Evolutionary conservation across 768 basidiomycete species (phyloP).

Genomic region (Lyophyllum shimeji): DNA sequence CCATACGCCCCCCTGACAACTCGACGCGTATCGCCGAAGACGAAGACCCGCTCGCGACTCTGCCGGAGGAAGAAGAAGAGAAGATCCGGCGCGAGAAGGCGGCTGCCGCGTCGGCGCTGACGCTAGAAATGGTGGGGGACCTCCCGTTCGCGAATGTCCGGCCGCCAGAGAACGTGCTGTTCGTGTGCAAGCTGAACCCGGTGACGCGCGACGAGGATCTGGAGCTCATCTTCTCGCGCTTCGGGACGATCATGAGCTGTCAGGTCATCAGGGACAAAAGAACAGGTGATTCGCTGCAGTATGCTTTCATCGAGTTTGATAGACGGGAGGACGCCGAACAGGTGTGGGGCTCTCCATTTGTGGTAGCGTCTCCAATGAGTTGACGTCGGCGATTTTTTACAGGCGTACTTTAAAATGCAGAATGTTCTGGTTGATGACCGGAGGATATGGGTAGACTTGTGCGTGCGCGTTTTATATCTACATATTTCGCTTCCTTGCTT

Average conservation of each 20-base stretch:
- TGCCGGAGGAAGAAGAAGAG: slow-evolving; percentile 88
- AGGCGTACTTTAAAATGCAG: slow-evolving; percentile 99
- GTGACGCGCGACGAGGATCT: slow-evolving; percentile 96
- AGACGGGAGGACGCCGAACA: slow-evolving; percentile 92
- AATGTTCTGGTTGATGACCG: slow-evolving; percentile 97
- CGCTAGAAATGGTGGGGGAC: slow-evolving; percentile 99
- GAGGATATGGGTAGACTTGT: slow-evolving; percentile 99
- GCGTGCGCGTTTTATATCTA: slow-evolving; percentile 28
- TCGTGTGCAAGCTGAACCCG: slow-evolving; percentile 97
- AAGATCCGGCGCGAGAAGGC: slow-evolving; percentile 80
- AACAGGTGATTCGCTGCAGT: slow-evolving; percentile 95
- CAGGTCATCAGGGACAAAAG: slow-evolving; percentile 96
- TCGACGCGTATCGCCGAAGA: slow-evolving; percentile 93
- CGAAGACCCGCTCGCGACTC: slow-evolving; percentile 80
- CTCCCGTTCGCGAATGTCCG: slow-evolving; percentile 97
- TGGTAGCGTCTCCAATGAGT: slow-evolving; percentile 1
- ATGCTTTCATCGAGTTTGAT: slow-evolving; percentile 98
- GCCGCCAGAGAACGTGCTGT: slow-evolving; percentile 96
- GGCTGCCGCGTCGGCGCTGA: slow-evolving; percentile 89
- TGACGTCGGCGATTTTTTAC: neutral
- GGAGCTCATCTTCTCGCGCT: slow-evolving; percentile 95
- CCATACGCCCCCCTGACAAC: slow-evolving; percentile 79
- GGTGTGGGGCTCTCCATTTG: slow-evolving; percentile 37
- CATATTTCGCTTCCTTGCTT: neutral
- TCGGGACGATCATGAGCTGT: slow-evolving; percentile 95